These are phyloP conservation scores for Vitis riparia DNA, from an alignment of 164 flowering plant genomes.

Conservation along the genomic window DNA sequence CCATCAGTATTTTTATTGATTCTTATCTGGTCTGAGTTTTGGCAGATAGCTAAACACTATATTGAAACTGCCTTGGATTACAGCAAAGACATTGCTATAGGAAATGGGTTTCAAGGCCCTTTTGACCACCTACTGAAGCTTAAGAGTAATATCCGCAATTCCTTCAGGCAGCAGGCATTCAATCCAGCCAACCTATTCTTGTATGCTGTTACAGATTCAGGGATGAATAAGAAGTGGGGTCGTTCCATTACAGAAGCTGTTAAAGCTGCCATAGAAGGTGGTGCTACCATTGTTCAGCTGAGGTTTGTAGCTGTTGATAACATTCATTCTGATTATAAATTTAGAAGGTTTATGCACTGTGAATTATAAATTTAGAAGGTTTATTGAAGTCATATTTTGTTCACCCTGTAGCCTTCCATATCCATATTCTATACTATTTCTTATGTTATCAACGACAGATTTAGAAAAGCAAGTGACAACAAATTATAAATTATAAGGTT, in stretches of 20 bases:
- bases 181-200: constrained; percentile 64
- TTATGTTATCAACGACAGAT: no score
- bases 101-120: constrained; percentile 88
- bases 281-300: constrained; percentile 88
- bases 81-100: constrained; percentile 80
- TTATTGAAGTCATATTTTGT: no score
- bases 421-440: no score
- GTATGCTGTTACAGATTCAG: constrained; percentile 88
- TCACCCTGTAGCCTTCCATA: no score
- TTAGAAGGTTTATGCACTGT: no score
- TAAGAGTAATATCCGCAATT: constrained; percentile 25
- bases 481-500: no score
- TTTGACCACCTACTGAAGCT: constrained; percentile 78
- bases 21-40: constrained; percentile 17
- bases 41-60: constrained; percentile 78
- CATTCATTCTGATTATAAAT: background rate
- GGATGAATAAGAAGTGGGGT: constrained; percentile 86
- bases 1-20: no score
- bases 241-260: constrained; percentile 84
- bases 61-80: constrained; percentile 74
- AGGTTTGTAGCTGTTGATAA: constrained; percentile 49
- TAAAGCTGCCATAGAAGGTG: constrained; percentile 87
- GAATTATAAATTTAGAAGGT: no score
- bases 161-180: constrained; percentile 29
- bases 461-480: no score